phyloP scores from a whole-genome alignment of 2,329 filamentous ascomycete species.

The Monosporascus sp. region DNA sequence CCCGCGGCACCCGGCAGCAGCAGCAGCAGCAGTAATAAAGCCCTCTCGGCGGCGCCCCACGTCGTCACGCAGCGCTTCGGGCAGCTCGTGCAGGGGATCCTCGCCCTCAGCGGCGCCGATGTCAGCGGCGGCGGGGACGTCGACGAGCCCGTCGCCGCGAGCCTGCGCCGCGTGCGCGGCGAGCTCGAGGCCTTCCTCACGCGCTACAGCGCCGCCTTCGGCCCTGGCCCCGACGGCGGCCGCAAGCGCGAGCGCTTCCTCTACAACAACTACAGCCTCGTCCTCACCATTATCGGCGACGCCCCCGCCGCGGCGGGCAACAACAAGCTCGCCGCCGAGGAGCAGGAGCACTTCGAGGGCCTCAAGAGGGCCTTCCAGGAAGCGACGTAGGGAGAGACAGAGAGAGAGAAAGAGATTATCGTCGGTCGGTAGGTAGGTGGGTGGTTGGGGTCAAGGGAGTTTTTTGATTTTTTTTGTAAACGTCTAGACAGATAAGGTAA shows the following conservation, averaged over 20 bases:
- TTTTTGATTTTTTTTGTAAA: background rate
- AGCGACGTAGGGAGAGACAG: conserved; percentile 20
- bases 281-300: conserved; percentile 88
- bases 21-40: conserved; percentile 12
- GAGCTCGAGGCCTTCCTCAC: conserved; percentile 82
- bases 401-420: background rate
- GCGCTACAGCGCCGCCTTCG: conserved; percentile 69
- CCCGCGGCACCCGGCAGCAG: conserved; percentile 41
- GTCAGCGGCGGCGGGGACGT: conserved; percentile 93
- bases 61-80: conserved; percentile 93
- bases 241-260: conserved; percentile 81
- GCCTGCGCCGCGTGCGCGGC: conserved; percentile 66
- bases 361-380: conserved; percentile 57
- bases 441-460: background rate
- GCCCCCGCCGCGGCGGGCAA: conserved; percentile 31
- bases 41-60: conserved; percentile 75
- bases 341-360: conserved; percentile 68
- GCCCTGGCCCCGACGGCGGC: conserved; percentile 51
- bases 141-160: conserved; percentile 84
- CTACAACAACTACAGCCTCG: conserved; percentile 91
- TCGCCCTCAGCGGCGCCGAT: conserved; percentile 72
- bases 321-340: conserved; percentile 69
- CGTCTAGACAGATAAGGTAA: background rate
- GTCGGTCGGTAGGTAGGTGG: background rate
- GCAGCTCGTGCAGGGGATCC: conserved; percentile 80